Base-by-base conservation (phyloP, 1,139 yeast genomes). In the Hyphopichia burtonii region DNA sequence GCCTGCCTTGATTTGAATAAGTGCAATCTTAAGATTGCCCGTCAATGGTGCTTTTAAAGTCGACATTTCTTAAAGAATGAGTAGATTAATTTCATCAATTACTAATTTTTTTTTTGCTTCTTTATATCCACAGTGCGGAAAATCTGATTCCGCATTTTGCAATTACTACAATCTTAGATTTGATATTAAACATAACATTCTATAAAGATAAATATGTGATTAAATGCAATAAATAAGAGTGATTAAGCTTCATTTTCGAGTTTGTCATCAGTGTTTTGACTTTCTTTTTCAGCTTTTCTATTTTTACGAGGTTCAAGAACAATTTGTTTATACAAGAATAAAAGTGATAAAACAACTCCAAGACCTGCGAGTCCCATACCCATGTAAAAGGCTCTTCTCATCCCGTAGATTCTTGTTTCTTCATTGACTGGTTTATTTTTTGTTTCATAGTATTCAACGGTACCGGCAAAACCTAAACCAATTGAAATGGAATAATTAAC, bases 1-100 rank as follows among this genome's bases (percentile, higher is more conserved):
- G 3, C 90, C 86, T 1, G 93, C 87, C 37, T 83, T 79, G 51
- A 88, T 74, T 62, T 89, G 96, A 42, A 89, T 66, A 43, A 89
- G 72, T 0, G 96, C 96, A 6, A 89, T 78, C 51, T 81, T 83
- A 45, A 74, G 57, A 17, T 65, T 58, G 41, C 65, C 56, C n/a
- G 55, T 17, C 34, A 63, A 55, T 34, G 68, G 68, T 6, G 55
- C 49, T 48, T 69, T 71, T 41, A 70, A 61, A 20, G 23, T 20
- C 8, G 23, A 20, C 23, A 20, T 12, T 68, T 67, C 4, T 59
- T 16, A 30, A 30, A 15, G n/a, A 27, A 27, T 27, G 12, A 12
- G 8, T 5, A 20, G 23, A 6, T 20, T n/a, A 22, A 9, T 22
- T 22, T 6, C 6, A 22, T 22, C 23, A 7, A 22, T 6, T 6